Conservation (phyloP, 805 yeast species). For the Candida dajiaensis region DNA sequence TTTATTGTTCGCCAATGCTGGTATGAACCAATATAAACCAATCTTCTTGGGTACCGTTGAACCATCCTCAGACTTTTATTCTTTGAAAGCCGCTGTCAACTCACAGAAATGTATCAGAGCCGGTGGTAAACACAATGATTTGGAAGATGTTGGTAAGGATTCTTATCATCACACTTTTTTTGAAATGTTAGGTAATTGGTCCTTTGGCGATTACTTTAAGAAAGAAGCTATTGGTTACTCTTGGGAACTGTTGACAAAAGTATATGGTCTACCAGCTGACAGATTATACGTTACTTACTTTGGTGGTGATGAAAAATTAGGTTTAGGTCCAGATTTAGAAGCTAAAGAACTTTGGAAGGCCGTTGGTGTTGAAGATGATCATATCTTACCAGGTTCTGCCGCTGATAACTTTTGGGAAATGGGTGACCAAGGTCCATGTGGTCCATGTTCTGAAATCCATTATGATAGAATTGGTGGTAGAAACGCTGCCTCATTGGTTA, state of each 20-base stretch:
- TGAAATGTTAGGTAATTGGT: slow-evolving; percentile 99
- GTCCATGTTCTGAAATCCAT: slow-evolving; percentile 97
- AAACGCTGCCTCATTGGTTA: slow-evolving; percentile 86
- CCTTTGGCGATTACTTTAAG: slow-evolving; percentile 98
- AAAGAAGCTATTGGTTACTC: slow-evolving; percentile 84
- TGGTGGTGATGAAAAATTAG: slow-evolving; percentile 82
- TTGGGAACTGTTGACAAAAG: slow-evolving; percentile 87
- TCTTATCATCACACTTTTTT: slow-evolving; percentile 98
- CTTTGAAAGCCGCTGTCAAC: slow-evolving; percentile 83
- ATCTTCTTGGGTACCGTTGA: slow-evolving; percentile 96
- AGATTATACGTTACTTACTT: slow-evolving; percentile 94
- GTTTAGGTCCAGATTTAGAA: slow-evolving; percentile 89
- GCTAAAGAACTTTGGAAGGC: slow-evolving; percentile 82
- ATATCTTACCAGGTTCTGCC: slow-evolving; percentile 85
- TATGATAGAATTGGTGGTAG: slow-evolving; percentile 98
- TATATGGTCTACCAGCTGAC: slow-evolving; percentile 71
- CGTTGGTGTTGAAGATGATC: slow-evolving; percentile 87
- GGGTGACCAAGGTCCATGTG: slow-evolving; percentile 99
- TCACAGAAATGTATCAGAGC: slow-evolving; percentile 99
- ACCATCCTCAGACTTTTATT: slow-evolving; percentile 82
- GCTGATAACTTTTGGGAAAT: slow-evolving; percentile 99
- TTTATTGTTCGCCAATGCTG: slow-evolving; percentile 93
- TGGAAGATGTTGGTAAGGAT: slow-evolving; percentile 97
- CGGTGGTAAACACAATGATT: slow-evolving; percentile 97
- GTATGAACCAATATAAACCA: slow-evolving; percentile 99